Evolutionary conservation across 179 eudicot species (phyloP), one percentile per base, ranked within the genome.

Genomic region (Camellia oleifera): DNA sequence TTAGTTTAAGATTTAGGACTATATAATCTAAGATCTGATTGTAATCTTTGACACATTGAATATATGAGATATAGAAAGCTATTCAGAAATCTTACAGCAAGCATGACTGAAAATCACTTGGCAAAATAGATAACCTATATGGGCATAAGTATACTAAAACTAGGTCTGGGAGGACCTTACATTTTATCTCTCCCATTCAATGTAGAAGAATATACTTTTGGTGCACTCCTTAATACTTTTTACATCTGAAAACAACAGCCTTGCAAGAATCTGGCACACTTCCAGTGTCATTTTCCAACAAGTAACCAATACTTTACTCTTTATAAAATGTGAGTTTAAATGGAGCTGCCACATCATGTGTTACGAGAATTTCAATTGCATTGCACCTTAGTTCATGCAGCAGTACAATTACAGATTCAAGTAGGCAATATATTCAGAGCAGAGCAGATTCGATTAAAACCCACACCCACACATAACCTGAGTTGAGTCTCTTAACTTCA

Each of bases 371-470:
- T 5, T 50, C 52, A 48, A 0, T 69, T 17, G 44, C 23, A 45
- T 69, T 69, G 52, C 72, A 45, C 72, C 72, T 45, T 44, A 18
- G 53, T 44, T 69, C 52, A 69, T 69, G 13, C 46, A 69, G 54
- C 52, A 69, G 45, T 45, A 44, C 10, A 69, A 45, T 15, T 7
- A 69, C 5, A 5, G 72, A 45, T 15, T 10, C 23, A 69, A 15
- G 72, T 69, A 45, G 54, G 18, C 72, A 69, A 52, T 50, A 69
- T 45, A 69, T 50, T 14, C 17, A 45, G 52, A 69, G 45, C 72
- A 69, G 53, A 7, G 54, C 54, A 15, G 72, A 69, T 45, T 15
- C 20, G 53, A 17, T 69, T 14, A 69, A 44, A 69, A 17, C 48
- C 72, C 9, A 15, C 52, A 23, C 5, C 3, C 72, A 45, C 53